Base-by-base conservation (phyloP, 306 rosid genomes). In the Prunus mongolica region DNA sequence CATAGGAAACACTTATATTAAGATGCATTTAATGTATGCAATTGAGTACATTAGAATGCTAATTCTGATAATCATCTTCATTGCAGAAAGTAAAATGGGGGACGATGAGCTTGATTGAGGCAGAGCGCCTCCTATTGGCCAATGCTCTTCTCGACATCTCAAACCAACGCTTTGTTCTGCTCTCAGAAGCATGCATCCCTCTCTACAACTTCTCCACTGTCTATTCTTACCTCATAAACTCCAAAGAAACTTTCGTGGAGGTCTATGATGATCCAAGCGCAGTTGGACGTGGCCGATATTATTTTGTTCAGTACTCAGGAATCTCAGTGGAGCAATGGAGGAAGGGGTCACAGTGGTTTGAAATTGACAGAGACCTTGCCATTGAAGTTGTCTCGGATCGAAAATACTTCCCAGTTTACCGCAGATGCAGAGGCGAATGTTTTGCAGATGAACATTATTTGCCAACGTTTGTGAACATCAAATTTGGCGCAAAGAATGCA, bases 361-460 rank as follows among this genome's bases (percentile, higher is more conserved):
- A 76, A 50, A 56, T 76, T 30, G 81, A 81, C 18, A 64, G 85
- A 47, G 78, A 76, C 27, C 24, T 69, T 4, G 81, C 85, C 50
- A 4, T 72, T 8, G 81, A 69, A 10, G 65, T 72, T 13, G 71
- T 81, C 2, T 81, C 85, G 0, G 85, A 81, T 38, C n/a, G 12
- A 32, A 57, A 28, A 9, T 81, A 76, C 64, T 72, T 71, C 66
- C 45, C 81, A 3, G 46, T 73, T 7, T 57, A 76, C 13, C 78
- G 20, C 5, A 65, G 58, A 3, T 81, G 85, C 28, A 46, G 14
- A 11, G 81, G 85, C 13, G 34, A 56, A 24, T 81, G 85, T 38
- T 81, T 62, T 32, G 58, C 78, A 5, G 85, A 81, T n/a, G 85
- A 81, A 18, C 85, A 81, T 27, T 81, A 81, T 25, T 57, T 81